A percentile compares a stretch with the other conserved stretches of the same genome.
Conservation (phyloP, 805 yeast genomes). For the Nakazawaea ishiwadae region DNA sequence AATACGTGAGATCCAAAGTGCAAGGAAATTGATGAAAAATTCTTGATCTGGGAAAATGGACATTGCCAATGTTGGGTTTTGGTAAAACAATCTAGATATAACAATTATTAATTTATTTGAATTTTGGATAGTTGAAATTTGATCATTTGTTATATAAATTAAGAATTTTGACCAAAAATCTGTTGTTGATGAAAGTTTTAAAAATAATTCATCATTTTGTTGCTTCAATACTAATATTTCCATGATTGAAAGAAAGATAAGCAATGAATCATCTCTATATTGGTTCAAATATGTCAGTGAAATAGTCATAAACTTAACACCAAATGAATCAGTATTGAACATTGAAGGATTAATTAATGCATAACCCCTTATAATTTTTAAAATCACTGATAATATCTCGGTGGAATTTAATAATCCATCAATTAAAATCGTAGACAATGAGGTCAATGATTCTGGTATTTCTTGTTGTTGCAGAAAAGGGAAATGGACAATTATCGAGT, state of each 20-base stretch:
- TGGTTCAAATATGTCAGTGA: conserved; percentile 49
- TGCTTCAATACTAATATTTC: conserved; percentile 39
- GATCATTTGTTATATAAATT: conserved; percentile 33
- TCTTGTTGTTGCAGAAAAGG: conserved; percentile 35
- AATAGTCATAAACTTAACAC: conserved; percentile 39
- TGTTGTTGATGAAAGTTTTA: conserved; percentile 37
- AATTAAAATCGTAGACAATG: conserved; percentile 46
- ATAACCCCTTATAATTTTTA: conserved; percentile 62
- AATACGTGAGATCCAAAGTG: conserved; percentile 24
- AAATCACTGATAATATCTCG: conserved; percentile 61
- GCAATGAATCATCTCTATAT: conserved; percentile 69
- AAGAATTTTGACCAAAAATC: conserved; percentile 37
- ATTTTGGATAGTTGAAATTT: conserved; percentile 35
- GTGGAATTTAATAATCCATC: conserved; percentile 66
- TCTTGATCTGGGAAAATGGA: conserved; percentile 16
- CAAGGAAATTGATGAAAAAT: conserved; percentile 17
- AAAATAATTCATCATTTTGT: conserved; percentile 17
- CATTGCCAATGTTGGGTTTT: conserved; percentile 28
- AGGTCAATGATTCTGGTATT: conserved; percentile 34
- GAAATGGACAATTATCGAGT: conserved; percentile 57
- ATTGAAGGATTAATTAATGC: conserved; percentile 41
- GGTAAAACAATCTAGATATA: conserved; percentile 32
- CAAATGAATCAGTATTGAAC: conserved; percentile 31
- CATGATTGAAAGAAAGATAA: conserved; percentile 46
- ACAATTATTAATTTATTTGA: conserved; percentile 33